Conservation (phyloP, 495 filamentous ascomycete genomes). For the Xylaria acuta region DNA sequence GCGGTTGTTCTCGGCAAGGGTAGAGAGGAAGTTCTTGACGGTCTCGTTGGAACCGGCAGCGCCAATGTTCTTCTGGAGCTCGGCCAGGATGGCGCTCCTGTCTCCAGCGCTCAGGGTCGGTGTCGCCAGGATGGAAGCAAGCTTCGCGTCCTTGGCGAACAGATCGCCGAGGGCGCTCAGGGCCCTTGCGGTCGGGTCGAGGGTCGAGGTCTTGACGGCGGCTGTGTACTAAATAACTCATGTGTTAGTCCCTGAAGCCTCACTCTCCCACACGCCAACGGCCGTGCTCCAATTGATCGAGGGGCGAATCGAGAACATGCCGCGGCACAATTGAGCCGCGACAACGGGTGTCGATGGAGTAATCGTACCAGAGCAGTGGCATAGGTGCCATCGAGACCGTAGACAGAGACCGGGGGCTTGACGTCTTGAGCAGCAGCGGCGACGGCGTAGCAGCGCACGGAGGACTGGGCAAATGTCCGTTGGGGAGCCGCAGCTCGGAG, state of each 20-base stretch:
- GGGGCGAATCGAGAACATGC: neutral
- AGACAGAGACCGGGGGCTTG: conserved; percentile 88
- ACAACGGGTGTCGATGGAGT: conserved; percentile 35
- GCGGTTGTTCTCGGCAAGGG: conserved; percentile 95
- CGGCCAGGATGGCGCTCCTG: conserved; percentile 81
- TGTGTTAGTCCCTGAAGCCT: conserved; percentile 37
- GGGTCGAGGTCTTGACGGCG: conserved; percentile 80
- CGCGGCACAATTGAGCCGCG: conserved; percentile 25
- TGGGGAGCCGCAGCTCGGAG: conserved; percentile 62
- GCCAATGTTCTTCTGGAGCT: conserved; percentile 80
- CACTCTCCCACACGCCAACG: conserved; percentile 13
- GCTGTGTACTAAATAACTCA: conserved; percentile 84
- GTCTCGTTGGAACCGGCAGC: conserved; percentile 74
- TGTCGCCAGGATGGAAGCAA: conserved; percentile 73
- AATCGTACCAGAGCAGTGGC: conserved; percentile 90
- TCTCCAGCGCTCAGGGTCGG: conserved; percentile 78
- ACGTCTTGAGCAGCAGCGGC: conserved; percentile 64
- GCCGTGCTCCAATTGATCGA: neutral
- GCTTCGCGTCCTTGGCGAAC: conserved; percentile 81
- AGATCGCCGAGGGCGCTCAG: conserved; percentile 71
- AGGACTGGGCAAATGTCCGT: conserved; percentile 44
- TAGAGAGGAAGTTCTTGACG: conserved; percentile 89
- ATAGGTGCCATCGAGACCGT: conserved; percentile 97
- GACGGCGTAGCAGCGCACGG: conserved; percentile 76
- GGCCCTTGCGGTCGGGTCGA: conserved; percentile 81